phyloP scores from a whole-genome alignment of 176 grass and related monocot genomes.

The Carex cristatella region DNA sequence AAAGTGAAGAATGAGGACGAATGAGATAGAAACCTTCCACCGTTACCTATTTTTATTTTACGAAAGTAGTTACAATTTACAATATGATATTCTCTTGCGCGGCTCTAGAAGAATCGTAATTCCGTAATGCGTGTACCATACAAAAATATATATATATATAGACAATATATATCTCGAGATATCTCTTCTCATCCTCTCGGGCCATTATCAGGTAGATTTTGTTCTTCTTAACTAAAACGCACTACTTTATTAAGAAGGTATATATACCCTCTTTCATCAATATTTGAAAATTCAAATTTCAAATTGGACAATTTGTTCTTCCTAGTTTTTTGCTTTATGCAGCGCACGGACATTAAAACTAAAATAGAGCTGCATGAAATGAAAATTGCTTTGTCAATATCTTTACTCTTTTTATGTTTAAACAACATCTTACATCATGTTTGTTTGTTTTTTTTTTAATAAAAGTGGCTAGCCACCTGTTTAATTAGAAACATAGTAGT shows the following conservation, averaged over 20 bases:
- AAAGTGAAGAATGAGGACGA: too few species aligned
- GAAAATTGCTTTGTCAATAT: too few species aligned
- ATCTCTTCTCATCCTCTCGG: neutral
- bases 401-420: neutral
- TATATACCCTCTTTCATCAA: neutral
- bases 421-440: neutral
- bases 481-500: too few species aligned
- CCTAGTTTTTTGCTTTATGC: too few species aligned
- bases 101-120: neutral
- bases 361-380: too few species aligned
- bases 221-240: neutral
- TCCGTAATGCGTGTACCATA: neutral
- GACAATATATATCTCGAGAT: neutral
- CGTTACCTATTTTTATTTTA: too few species aligned
- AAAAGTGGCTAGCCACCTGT: too few species aligned
- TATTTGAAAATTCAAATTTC: conserved; percentile 1
- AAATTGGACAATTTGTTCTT: neutral
- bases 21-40: too few species aligned
- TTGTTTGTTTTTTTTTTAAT: neutral
- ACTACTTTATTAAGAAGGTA: neutral
- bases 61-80: too few species aligned
- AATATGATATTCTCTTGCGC: neutral
- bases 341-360: too few species aligned
- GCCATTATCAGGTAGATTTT: neutral
- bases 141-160: neutral